Base-by-base conservation (phyloP, 495 filamentous ascomycete species). In the Neurospora pannonica region DNA sequence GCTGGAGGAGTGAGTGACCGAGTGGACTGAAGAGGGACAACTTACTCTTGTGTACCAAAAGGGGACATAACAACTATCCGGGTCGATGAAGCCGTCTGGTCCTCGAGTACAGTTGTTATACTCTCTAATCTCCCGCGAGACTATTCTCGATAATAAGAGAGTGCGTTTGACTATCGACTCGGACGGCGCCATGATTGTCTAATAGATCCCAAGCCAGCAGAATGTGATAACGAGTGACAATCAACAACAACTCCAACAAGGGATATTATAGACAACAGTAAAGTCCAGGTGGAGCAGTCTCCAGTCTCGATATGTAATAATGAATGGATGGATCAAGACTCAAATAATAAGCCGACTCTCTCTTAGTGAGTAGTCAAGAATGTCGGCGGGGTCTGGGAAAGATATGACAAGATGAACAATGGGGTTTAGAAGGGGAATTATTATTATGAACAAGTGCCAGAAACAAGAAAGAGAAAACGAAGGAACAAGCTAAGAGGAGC, bases 1-100 rank as follows among this genome's bases (percentile, higher is more conserved):
- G 10, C 10, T 40, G 38, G 19, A 70, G 36, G 40, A 28, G 11
- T 9, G 15, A 7, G 21, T 28, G 70, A 24, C 3, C 28, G 38
- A 75, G 13, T 34, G 28, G 15, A 34, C 54, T 19, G 48, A 67
- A 17, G 54, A 67, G 28, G 28, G 28, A 19, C 48, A 60, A 77
- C 80, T n/a, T 74, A 83, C 83, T 77, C 73, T 81, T n/a, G 84
- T 84, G 54, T 81, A 82, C 84, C 84, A 86, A 75, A 86, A 86
- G 70, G 83, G 83, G 36, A 85, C 79, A 15, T 78, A 72, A 70
- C 79, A 83, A 46, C 75, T 80, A 71, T 82, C 75, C 9, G 82
- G 77, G 71, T 83, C 79, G n/a, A 83, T 76, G 74, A 74, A 79
- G 36, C 80, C 81, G 70, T 81, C 77, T 37, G 71, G 19, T 5